These are phyloP conservation scores for Epithemia pelagica DNA, from an alignment of 108 stramenopile genomes.

Conservation along the genomic window DNA sequence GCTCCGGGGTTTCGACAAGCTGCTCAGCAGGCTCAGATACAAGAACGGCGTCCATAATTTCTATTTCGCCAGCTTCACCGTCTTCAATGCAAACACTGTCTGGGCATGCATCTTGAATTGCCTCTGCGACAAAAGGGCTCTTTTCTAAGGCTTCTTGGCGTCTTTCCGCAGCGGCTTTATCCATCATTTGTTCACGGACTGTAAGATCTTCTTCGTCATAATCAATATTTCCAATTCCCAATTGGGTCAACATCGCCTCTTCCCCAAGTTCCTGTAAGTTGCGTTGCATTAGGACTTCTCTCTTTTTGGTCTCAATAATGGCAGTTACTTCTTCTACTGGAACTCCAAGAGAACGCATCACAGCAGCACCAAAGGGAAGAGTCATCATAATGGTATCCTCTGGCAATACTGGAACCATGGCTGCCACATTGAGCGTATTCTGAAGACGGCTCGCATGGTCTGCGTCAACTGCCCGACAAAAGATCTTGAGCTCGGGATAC, in stretches of 20 bases:
- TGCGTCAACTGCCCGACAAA: slow-evolving; percentile 81
- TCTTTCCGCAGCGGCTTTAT: slow-evolving; percentile 16
- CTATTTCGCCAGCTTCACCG: background rate
- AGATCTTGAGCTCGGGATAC: slow-evolving; percentile 89
- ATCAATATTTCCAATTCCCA: slow-evolving; percentile 44
- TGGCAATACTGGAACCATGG: slow-evolving; percentile 93
- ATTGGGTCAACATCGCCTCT: slow-evolving; percentile 51
- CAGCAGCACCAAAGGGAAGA: slow-evolving; percentile 93
- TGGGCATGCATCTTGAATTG: slow-evolving; percentile 34
- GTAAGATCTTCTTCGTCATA: slow-evolving; percentile 11
- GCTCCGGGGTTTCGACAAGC: background rate
- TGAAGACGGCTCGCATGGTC: slow-evolving; percentile 89
- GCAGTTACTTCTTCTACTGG: slow-evolving; percentile 79
- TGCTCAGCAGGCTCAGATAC: background rate
- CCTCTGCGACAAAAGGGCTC: slow-evolving; percentile 40
- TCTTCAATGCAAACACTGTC: slow-evolving; percentile 15
- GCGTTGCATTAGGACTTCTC: slow-evolving; percentile 64
- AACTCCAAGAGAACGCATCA: slow-evolving; percentile 72
- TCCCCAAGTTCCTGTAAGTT: slow-evolving; percentile 49
- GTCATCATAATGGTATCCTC: slow-evolving; percentile 90
- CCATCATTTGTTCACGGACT: background rate
- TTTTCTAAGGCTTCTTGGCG: slow-evolving; percentile 26
- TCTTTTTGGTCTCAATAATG: slow-evolving; percentile 70
- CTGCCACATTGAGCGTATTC: slow-evolving; percentile 79
- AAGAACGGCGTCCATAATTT: background rate